A percentile compares a stretch with the other conserved stretches of the same genome.
Evolutionary conservation across 805 yeast genomes (phyloP).

Genomic region (Candida dajiaensis): DNA sequence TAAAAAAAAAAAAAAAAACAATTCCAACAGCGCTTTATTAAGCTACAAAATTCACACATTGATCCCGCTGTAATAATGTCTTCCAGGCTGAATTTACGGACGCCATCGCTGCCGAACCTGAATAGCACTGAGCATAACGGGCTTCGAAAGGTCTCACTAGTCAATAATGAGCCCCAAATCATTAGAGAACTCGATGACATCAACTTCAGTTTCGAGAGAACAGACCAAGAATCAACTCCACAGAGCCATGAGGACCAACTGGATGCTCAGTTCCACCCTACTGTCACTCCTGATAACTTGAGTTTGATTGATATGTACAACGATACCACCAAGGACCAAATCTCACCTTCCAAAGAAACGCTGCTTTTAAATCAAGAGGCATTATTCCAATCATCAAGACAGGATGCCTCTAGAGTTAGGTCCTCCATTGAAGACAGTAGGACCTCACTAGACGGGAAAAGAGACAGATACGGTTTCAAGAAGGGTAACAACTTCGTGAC

Average conservation of each 20-base stretch:
- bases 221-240: background rate
- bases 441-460: slow-evolving; percentile 12
- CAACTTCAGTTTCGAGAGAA: background rate
- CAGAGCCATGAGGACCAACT: background rate
- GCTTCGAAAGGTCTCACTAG: background rate
- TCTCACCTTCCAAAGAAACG: background rate
- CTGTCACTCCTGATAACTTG: slow-evolving; percentile 13
- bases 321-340: slow-evolving; percentile 11
- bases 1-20: too few relatives aligned
- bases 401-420: slow-evolving; percentile 8
- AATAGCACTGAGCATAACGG: background rate
- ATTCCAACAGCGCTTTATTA: too few relatives aligned
- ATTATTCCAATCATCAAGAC: background rate
- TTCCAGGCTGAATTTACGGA: background rate
- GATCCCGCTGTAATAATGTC: background rate
- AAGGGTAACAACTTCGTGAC: slow-evolving; percentile 53
- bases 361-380: background rate
- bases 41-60: too few relatives aligned
- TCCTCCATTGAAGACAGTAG: slow-evolving; percentile 9
- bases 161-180: background rate
- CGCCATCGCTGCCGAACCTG: background rate
- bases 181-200: background rate
- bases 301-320: slow-evolving; percentile 34
- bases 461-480: slow-evolving; percentile 86
- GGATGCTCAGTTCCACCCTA: background rate